Base-by-base conservation (phyloP, 2,329 filamentous ascomycete genomes). In the Tolypocladium album region DNA sequence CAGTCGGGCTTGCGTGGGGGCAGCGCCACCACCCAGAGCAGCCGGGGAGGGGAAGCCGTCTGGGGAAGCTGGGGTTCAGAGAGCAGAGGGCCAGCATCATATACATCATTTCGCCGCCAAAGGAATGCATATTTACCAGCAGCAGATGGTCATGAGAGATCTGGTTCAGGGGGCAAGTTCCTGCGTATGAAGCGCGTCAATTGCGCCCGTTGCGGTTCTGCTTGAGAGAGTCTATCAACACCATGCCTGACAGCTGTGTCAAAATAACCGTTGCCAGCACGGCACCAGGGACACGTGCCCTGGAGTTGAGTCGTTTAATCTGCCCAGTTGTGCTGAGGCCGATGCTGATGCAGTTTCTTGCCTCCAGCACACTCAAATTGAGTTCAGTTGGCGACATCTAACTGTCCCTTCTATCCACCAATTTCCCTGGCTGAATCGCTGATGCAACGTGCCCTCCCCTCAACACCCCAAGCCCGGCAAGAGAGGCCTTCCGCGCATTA, bases 1-100 rank as follows among this genome's bases (percentile, higher is more conserved):
- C n/a, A n/a, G n/a, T n/a, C n/a, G n/a, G n/a, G n/a, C n/a, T 34
- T 17, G 47, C 55, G 59, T 60, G 59, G 59, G 59, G 59, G 59
- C 42, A 22, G 39, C 47, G 39, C 27, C 17, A 31, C 38, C 34
- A 20, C 15, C 12, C 24, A 5, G 27, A 40, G 11, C n/a, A 4
- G n/a, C 36, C 40, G 13, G n/a, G 8, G 22, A 38, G 13, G n/a
- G 8, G 22, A 38, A 12, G 22, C 43, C 22, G 43, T 15, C 43
- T 27, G 43, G 43, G 43, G 22, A 47, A 24, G n/a, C 42, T 11
- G 4, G 20, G n/a, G 22, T 2, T 15, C 43, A 17, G 24, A 27
- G n/a, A n/a, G n/a, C n/a, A n/a, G n/a, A n/a, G n/a, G n/a, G n/a
- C n/a, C 24, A 31, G 24, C 24, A 20, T 31, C 5, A 34, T 20